Conservation (phyloP, 2,329 filamentous ascomycete species). For the Sclerotinia minor region DNA sequence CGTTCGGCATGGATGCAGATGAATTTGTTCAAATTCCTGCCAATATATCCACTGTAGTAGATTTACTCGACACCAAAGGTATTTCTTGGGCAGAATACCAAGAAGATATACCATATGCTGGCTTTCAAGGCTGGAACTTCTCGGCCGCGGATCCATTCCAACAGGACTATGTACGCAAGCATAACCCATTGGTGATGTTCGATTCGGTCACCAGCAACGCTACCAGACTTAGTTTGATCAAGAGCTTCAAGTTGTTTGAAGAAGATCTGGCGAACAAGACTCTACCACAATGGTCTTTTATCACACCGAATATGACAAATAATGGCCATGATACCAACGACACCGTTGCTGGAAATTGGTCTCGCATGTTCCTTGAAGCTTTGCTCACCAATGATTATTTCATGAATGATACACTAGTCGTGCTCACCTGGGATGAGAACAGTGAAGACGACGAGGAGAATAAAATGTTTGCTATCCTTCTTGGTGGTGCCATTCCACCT, state of each 20-base stretch:
- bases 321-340: conserved; percentile 61
- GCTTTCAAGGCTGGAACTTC: conserved; percentile 50
- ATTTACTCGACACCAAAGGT: conserved; percentile 49
- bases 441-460: conserved; percentile 53
- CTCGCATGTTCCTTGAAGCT: conserved; percentile 52
- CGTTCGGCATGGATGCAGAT: conserved; percentile 57
- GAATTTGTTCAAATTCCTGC: conserved; percentile 48
- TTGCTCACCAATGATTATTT: conserved; percentile 52
- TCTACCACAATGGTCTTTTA: conserved; percentile 64
- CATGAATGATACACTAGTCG: conserved; percentile 53
- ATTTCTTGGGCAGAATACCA: conserved; percentile 56
- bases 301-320: conserved; percentile 62
- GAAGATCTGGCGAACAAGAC: conserved; percentile 54
- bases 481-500: conserved; percentile 53
- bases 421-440: conserved; percentile 59
- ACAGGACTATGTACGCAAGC: conserved; percentile 66
- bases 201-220: conserved; percentile 53
- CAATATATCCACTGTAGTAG: conserved; percentile 50
- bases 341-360: conserved; percentile 51
- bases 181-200: conserved; percentile 55
- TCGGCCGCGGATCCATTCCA: conserved; percentile 55
- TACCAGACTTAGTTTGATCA: conserved; percentile 56
- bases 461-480: conserved; percentile 52
- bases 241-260: conserved; percentile 62
- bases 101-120: conserved; percentile 54